Evolutionary conservation across 73 alveolate species (phyloP).

Genomic region (Stentor roeselii): DNA sequence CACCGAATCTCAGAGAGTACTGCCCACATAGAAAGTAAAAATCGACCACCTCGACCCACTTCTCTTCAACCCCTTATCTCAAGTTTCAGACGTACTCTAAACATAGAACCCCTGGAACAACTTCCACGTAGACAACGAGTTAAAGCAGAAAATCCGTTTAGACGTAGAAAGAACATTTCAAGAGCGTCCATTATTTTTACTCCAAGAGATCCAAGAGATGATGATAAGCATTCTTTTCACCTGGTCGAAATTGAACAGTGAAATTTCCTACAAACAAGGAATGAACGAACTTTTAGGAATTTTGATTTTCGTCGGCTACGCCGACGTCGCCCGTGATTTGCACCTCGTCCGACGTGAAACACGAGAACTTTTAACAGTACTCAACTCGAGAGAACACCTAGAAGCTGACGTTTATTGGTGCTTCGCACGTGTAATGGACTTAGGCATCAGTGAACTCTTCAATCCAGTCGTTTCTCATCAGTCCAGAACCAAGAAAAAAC

Average conservation of each 20-base stretch:
- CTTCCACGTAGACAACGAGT: slow-evolving; percentile 69
- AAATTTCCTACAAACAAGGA: slow-evolving; percentile 78
- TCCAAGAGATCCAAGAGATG: slow-evolving; percentile 53
- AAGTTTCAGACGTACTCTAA: neutral
- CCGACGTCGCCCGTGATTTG: slow-evolving; percentile 27
- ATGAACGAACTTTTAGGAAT: slow-evolving; percentile 86
- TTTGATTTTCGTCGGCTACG: slow-evolving; percentile 56
- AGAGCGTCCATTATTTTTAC: slow-evolving; percentile 64
- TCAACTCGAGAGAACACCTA: slow-evolving; percentile 15
- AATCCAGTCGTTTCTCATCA: slow-evolving; percentile 21
- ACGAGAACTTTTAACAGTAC: neutral
- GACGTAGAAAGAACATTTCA: slow-evolving; percentile 88
- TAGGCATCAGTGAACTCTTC: slow-evolving; percentile 20
- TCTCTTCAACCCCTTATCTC: slow-evolving; percentile 8
- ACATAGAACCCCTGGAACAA: slow-evolving; percentile 68
- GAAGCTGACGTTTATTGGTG: slow-evolving; percentile 27
- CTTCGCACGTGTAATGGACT: slow-evolving; percentile 15
- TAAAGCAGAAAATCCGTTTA: slow-evolving; percentile 62
- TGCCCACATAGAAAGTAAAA: slow-evolving; percentile 9
- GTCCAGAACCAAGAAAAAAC: neutral
- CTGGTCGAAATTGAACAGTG: slow-evolving; percentile 76
- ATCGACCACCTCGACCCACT: slow-evolving; percentile 5
- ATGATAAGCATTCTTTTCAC: slow-evolving; percentile 60
- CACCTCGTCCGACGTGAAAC: neutral
- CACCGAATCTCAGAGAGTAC: slow-evolving; percentile 1